Conservation (phyloP, 306 rosid genomes). For the Trichosanthes cucumerina region DNA sequence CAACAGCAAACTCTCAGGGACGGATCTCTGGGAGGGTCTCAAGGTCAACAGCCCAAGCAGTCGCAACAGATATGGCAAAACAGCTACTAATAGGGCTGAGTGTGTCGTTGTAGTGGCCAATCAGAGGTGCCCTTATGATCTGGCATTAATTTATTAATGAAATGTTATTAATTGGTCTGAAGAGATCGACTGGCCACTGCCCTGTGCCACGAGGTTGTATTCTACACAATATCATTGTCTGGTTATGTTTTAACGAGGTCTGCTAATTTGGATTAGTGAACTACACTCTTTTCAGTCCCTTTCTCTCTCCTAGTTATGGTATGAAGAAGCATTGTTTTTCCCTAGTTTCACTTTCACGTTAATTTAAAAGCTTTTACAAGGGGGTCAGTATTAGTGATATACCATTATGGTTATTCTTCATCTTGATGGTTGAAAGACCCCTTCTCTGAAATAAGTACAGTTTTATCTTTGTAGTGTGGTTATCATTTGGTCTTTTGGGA, state of each 20-base stretch:
- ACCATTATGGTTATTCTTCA: not conserved
- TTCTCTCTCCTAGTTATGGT: constrained; percentile 11
- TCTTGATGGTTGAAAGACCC: not conserved
- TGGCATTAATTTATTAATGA: constrained; percentile 33
- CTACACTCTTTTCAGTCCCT: constrained; percentile 9
- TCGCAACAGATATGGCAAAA: constrained; percentile 96
- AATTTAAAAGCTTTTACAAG: not conserved
- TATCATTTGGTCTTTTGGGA: not conserved
- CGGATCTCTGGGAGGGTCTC: constrained; percentile 58
- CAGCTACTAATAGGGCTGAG: constrained; percentile 69
- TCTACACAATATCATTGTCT: constrained; percentile 40
- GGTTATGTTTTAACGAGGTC: constrained; percentile 56
- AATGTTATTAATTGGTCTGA: constrained; percentile 55
- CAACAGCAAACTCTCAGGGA: constrained; percentile 87
- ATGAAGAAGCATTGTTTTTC: constrained; percentile 1
- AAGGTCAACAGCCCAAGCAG: constrained; percentile 79
- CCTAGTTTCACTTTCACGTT: not conserved
- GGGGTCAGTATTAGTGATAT: not conserved
- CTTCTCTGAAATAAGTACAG: not conserved
- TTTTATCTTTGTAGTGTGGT: not conserved
- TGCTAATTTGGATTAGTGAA: constrained; percentile 65
- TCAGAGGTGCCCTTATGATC: constrained; percentile 32
- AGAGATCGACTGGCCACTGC: constrained; percentile 59
- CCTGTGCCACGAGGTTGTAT: constrained; percentile 75
- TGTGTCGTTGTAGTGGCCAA: constrained; percentile 45